Evolutionary conservation across 106 monocot genomes (phyloP).

Genomic region (Dendrobium nobile): DNA sequence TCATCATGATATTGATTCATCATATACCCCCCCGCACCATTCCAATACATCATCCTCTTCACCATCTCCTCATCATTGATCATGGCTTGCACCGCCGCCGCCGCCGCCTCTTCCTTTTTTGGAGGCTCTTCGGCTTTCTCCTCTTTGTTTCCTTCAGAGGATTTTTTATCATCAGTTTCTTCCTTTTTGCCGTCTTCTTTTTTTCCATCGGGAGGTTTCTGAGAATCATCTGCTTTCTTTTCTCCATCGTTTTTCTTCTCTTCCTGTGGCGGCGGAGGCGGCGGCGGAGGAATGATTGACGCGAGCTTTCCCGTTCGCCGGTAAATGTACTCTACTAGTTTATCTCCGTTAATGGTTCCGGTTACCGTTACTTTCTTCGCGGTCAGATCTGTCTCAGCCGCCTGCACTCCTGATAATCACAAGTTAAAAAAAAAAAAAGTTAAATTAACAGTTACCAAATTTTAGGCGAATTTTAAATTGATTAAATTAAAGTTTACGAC

Average conservation of each 20-base stretch:
- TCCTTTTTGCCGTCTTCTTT: conserved; percentile 16
- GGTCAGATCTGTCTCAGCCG: conserved; percentile 57
- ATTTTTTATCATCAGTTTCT: conserved; percentile 10
- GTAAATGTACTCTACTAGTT: conserved; percentile 59
- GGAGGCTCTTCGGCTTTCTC: conserved; percentile 16
- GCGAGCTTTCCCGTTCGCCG: conserved; percentile 70
- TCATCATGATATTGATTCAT: conserved; percentile 1
- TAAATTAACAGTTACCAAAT: not conserved
- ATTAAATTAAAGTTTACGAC: too few relatives aligned
- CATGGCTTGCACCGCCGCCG: not conserved
- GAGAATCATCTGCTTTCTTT: conserved; percentile 8
- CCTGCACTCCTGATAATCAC: conserved; percentile 57
- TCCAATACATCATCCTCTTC: conserved; percentile 66
- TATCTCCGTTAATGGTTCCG: conserved; percentile 61
- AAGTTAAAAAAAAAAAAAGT: not conserved
- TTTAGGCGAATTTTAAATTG: too few relatives aligned
- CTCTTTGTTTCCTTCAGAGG: conserved; percentile 3
- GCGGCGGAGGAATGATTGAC: conserved; percentile 53
- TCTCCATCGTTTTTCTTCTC: conserved; percentile 24
- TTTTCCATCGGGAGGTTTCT: not conserved
- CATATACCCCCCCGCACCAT: conserved; percentile 3
- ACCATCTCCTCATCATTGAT: conserved; percentile 33
- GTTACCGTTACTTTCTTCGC: conserved; percentile 65
- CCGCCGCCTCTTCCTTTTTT: conserved; percentile 3
- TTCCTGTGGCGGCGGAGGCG: conserved; percentile 19